These are phyloP conservation scores for Citrullus amarus DNA, from an alignment of 306 rosid genomes.

Conservation along the genomic window DNA sequence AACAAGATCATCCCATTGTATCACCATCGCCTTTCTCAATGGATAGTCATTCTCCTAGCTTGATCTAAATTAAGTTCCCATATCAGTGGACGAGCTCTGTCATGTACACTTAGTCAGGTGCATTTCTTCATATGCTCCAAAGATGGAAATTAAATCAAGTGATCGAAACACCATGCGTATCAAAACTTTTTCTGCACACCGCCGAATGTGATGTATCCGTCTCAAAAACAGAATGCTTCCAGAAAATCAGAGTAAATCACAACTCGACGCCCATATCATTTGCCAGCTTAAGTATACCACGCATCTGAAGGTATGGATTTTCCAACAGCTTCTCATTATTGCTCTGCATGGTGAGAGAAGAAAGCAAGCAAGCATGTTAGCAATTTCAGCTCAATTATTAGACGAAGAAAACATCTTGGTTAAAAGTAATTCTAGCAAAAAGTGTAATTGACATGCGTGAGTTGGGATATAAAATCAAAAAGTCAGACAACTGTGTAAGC, in stretches of 20 bases:
- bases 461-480: background rate
- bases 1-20: constrained; percentile 15
- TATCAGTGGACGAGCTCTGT: constrained; percentile 16
- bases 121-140: constrained; percentile 22
- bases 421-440: background rate
- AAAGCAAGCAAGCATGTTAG: constrained; percentile 21
- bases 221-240: constrained; percentile 23
- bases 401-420: background rate
- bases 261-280: constrained; percentile 76
- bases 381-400: background rate
- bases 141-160: constrained; percentile 9
- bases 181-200: constrained; percentile 13
- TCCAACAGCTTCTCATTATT: constrained; percentile 96
- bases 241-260: constrained; percentile 32
- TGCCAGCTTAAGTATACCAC: constrained; percentile 95
- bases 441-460: background rate
- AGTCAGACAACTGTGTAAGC: background rate
- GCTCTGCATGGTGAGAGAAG: constrained; percentile 45
- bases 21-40: constrained; percentile 6
- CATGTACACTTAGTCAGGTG: constrained; percentile 16
- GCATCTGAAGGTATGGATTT: constrained; percentile 99
- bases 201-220: constrained; percentile 20
- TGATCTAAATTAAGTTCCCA: constrained; percentile 20
- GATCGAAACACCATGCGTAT: constrained; percentile 19
- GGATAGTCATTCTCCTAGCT: constrained; percentile 16